Evolutionary conservation across 1,284 basidiomycete species (phyloP), one percentile per base, ranked within the genome.

Genomic region (Malassezia brasiliensis): DNA sequence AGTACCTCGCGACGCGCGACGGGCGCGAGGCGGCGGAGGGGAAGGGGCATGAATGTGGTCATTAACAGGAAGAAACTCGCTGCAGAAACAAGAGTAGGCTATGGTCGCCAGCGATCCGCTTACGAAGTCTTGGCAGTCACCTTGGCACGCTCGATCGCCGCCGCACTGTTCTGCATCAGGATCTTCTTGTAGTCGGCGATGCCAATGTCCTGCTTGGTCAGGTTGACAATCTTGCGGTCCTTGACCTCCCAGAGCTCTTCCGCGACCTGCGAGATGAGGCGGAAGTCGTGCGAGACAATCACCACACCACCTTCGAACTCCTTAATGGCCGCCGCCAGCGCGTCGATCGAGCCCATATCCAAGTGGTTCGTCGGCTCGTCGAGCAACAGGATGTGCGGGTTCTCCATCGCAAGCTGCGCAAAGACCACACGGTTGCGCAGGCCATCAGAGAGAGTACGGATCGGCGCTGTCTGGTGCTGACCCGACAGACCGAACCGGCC

Each of bases 181-280:
- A 64, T 53, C 66, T 73, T 73, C 65, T 74, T 74, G 67, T 74
- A 74, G 52, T 69, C 65, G 47, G 61, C 62, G 44, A 74, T 74
- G 15, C 51, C 57, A n/a, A 74, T 67, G 37, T 89, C 90, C 68
- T 84, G 79, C 80, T 81, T 90, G 30, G 89, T 87, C 62, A 98
- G 77, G 79, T 96, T 96, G 77, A 83, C 83, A 76, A 98, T 91
- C 76, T 88, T 89, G 77, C 86, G 85, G 76, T 90, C 82, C 76
- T 90, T 90, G 58, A 98, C 93, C 77, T 98, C 93, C 93, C 93
- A 98, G 11, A 98, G 83, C 76, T 96, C 91, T 75, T 96, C 86
- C 83, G 69, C 49, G 45, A 65, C 64, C 61, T 69, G 67, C 40
- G 59, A 63, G 48, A 68, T 65, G 25, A 69, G 59, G n/a, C 67